Conservation (phyloP, 2,329 filamentous ascomycete genomes). For the Pseudocercospora crystallina region DNA sequence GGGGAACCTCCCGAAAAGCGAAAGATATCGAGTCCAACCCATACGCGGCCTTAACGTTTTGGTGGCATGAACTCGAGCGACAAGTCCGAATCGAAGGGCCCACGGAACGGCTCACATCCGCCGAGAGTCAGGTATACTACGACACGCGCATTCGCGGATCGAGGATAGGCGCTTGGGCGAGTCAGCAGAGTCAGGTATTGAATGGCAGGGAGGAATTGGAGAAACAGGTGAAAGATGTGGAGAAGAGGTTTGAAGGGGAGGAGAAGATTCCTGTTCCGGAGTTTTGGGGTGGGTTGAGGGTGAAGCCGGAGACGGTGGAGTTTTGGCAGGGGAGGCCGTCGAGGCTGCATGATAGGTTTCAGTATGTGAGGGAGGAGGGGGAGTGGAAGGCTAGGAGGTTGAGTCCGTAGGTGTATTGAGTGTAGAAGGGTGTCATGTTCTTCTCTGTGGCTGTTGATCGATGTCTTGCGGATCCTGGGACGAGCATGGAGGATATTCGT, state of each 20-base stretch:
- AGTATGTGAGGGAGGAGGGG: conserved; percentile 62
- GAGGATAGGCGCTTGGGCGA: conserved; percentile 90
- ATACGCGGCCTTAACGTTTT: conserved; percentile 82
- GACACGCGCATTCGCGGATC: conserved; percentile 72
- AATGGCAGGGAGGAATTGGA: conserved; percentile 71
- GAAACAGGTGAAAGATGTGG: conserved; percentile 71
- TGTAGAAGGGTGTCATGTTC: no score
- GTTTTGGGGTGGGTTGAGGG: conserved; percentile 89
- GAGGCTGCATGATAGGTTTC: conserved; percentile 89
- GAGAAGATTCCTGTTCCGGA: conserved; percentile 85
- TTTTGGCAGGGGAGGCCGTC: conserved; percentile 95
- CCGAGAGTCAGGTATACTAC: conserved; percentile 71
- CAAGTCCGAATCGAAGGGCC: conserved; percentile 87
- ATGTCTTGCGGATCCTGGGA: no score
- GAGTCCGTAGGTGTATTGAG: conserved; percentile 59
- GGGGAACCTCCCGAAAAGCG: conserved; percentile 71
- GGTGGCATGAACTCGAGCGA: conserved; percentile 81
- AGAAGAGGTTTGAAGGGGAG: conserved; percentile 69
- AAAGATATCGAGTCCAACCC: conserved; percentile 70
- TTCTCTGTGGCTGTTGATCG: no score
- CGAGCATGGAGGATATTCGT: no score
- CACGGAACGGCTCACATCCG: conserved; percentile 63
- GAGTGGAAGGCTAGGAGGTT: conserved; percentile 62
- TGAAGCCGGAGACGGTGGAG: conserved; percentile 83
- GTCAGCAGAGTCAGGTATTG: conserved; percentile 79